Percentiles rank a stretch among this genome's conserved stretches.
These are phyloP conservation scores for Aristolochia contorta DNA, from an alignment of 164 flowering plant genomes.

Conservation along the genomic window DNA sequence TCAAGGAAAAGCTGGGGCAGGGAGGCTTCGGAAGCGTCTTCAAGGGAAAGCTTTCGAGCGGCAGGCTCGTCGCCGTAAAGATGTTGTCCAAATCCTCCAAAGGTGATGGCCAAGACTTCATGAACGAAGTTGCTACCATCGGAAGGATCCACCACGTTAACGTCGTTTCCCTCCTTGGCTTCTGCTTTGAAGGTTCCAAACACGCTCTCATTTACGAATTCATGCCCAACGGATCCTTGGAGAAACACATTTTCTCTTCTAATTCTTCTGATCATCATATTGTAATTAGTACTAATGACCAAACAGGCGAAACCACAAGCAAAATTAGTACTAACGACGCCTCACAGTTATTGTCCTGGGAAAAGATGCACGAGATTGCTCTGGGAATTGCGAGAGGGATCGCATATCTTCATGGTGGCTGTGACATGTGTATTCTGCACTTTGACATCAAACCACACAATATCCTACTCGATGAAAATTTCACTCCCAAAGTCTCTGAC, in stretches of 20 bases:
- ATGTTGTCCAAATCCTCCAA: slow-evolving; percentile 16
- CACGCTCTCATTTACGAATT: slow-evolving; percentile 12
- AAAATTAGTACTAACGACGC: too few relatives aligned
- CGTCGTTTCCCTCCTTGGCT: slow-evolving; percentile 8
- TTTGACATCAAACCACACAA: slow-evolving; percentile 15
- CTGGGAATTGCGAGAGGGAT: slow-evolving; percentile 8
- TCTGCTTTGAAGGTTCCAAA: slow-evolving; percentile 5
- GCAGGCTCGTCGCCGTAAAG: slow-evolving; percentile 33
- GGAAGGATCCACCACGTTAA: slow-evolving; percentile 14
- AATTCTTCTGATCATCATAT: too few relatives aligned
- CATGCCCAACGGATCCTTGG: slow-evolving; percentile 12
- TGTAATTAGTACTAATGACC: too few relatives aligned
- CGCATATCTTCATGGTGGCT: slow-evolving; percentile 10
- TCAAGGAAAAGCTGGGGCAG: slow-evolving; percentile 28
- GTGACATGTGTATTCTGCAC: slow-evolving; percentile 12
- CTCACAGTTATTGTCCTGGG: slow-evolving; percentile 1
- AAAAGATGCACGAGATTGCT: slow-evolving; percentile 5
- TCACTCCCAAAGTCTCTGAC: slow-evolving; percentile 10
- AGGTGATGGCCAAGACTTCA: slow-evolving; percentile 7
- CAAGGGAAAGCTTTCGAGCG: slow-evolving; percentile 30
- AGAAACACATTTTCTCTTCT: slow-evolving; percentile 4
- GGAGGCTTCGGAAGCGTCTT: slow-evolving; percentile 42
- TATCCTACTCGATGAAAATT: slow-evolving; percentile 8
- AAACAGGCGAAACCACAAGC: too few relatives aligned
- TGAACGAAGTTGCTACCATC: slow-evolving; percentile 11